Evolutionary conservation across 495 filamentous ascomycete species (phyloP), one percentile per base, ranked within the genome.

Genomic region (Jackrogersella minutella): DNA sequence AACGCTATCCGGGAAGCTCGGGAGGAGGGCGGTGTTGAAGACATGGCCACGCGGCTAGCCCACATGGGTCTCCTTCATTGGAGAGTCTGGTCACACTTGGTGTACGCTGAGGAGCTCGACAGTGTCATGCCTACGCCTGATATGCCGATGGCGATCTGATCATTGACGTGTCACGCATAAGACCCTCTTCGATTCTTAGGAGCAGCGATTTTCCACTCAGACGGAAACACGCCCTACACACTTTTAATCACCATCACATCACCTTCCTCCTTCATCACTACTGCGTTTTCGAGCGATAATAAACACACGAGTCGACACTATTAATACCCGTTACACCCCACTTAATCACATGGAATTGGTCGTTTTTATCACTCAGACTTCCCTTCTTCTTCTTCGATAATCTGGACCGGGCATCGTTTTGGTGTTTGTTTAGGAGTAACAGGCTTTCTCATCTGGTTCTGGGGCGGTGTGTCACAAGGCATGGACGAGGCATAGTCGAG

Each of bases 61-160:
- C 93, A 96, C 67, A 85, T 97, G 39, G 86, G 87, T 7, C 82
- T 93, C 16, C 76, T 96, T 19, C 92, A 97, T 74, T 97, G 93
- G 93, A 82, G 89, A 49, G 88, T 96, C 2, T 97, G 93, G 93
- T 88, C 86, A 5, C 86, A 87, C 28, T 76, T 91, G 44, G 84
- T 87, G 0, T 96, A 91, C 72, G 68, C 79, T 1, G 70, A 62
- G 6, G 79, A 79, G 17, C 55, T 70, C n/a, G 72, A 76, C 26
- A 65, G 30, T 8, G 41, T 70, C 33, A 37, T 64, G 22, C 10
- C 61, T 9, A 37, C 63, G 41, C 62, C 50, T 36, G 72, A 74
- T 52, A 66, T 74, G 41, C 46, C 69, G 9, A 70, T 68, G 69
- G 54, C 56, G 36, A 74, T 74, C 60, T 74, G 59, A 44, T 37